These are phyloP conservation scores for California macrophylla DNA, from an alignment of 441 rosid genomes.

Conservation along the genomic window DNA sequence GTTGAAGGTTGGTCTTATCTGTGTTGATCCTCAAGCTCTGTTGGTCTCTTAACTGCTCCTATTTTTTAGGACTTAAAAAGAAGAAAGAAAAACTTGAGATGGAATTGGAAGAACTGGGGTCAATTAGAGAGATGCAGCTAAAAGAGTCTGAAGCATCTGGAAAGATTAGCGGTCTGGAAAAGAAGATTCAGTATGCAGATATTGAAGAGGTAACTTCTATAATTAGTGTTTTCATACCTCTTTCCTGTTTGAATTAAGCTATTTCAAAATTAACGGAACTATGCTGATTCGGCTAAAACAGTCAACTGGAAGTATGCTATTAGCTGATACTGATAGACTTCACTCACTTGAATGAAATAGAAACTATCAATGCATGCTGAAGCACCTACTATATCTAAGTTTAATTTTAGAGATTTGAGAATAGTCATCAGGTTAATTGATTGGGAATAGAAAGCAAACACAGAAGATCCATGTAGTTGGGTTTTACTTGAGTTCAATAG, in stretches of 20 bases:
- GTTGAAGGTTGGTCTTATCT: constrained; percentile 57
- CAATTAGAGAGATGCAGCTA: constrained; percentile 89
- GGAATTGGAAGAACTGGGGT: constrained; percentile 81
- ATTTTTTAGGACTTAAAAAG: constrained; percentile 53
- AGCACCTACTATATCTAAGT: not conserved
- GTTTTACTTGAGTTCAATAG: not conserved
- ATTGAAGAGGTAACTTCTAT: constrained; percentile 67
- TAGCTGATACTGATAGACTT: not conserved
- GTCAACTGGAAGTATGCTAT: not conserved
- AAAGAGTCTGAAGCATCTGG: constrained; percentile 92
- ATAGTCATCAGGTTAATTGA: constrained; percentile 3
- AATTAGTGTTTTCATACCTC: not conserved
- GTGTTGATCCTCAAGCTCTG: constrained; percentile 11
- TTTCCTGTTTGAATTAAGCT: not conserved
- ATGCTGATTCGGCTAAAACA: not conserved
- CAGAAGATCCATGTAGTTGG: not conserved
- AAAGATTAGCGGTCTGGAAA: constrained; percentile 90
- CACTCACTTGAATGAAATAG: constrained; percentile 1
- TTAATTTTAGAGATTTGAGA: not conserved
- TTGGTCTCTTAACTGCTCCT: constrained; percentile 22
- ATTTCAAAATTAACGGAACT: not conserved
- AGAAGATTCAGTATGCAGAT: constrained; percentile 92
- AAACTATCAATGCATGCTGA: not conserved
- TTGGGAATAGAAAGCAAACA: not conserved
- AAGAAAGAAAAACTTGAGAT: constrained; percentile 67